Evolutionary conservation across 2,329 filamentous ascomycete species (phyloP).

Genomic region (Penicillium sp.): DNA sequence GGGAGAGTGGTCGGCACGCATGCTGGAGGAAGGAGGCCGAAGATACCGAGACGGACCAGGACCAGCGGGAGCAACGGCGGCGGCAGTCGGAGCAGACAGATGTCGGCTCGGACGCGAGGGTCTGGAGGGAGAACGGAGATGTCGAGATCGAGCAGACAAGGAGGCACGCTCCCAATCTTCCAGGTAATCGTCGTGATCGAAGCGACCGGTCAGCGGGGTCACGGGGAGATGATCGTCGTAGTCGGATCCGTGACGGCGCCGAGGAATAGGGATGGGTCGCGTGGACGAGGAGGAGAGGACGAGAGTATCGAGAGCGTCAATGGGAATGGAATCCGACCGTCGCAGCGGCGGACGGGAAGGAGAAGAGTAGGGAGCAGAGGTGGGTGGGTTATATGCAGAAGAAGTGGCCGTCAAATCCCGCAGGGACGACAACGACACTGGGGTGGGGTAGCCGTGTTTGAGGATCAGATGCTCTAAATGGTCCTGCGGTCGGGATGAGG

Average conservation of each 20-base stretch:
- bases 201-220: constrained; percentile 35
- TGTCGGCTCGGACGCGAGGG: constrained; percentile 12
- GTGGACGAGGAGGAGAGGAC: constrained; percentile 28
- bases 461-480: constrained; percentile 34
- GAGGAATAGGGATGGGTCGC: constrained; percentile 33
- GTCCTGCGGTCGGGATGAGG: constrained; percentile 24
- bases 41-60: too few relatives aligned
- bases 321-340: constrained; percentile 17
- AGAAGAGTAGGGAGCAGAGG: constrained; percentile 3
- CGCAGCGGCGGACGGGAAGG: constrained; percentile 10
- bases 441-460: constrained; percentile 36
- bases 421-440: constrained; percentile 34
- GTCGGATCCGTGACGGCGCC: constrained; percentile 16
- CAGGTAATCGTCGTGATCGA: constrained; percentile 32
- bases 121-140: constrained; percentile 10
- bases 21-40: constrained; percentile 14
- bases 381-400: constrained; percentile 32
- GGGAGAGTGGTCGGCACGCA: constrained; percentile 30
- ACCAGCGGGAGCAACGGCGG: too few relatives aligned
- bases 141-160: constrained; percentile 16
- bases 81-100: neutral
- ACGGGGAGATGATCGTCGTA: constrained; percentile 31
- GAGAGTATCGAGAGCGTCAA: constrained; percentile 23
- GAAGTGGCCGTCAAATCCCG: constrained; percentile 34
- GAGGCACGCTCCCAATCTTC: constrained; percentile 25